A percentile compares a stretch with the other conserved stretches of the same genome.
phyloP scores from a whole-genome alignment of 2,329 filamentous ascomycete genomes.

The Talaromyces sp. region DNA sequence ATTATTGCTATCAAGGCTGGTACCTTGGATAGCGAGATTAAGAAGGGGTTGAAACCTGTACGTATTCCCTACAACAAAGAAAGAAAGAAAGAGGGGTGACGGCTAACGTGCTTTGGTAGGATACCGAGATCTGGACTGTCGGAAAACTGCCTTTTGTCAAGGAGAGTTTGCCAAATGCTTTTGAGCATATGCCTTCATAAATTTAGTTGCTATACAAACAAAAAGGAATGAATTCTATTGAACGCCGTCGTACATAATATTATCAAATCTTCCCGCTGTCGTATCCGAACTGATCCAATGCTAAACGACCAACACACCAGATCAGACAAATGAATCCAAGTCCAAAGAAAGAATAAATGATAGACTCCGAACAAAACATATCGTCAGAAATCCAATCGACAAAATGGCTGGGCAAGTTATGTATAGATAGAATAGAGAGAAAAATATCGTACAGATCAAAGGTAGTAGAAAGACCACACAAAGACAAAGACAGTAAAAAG shows the following conservation, averaged over 20 bases:
- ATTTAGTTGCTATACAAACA: not conserved
- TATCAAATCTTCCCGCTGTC: not conserved
- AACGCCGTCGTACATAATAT: slow-evolving; percentile 5
- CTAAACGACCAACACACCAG: too few relatives aligned
- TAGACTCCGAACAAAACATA: not conserved
- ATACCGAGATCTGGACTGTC: slow-evolving; percentile 65
- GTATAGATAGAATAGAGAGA: not conserved
- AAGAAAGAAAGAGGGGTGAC: slow-evolving; percentile 31
- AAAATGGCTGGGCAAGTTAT: too few relatives aligned
- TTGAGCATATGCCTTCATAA: slow-evolving; percentile 60
- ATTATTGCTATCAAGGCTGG: slow-evolving; percentile 67
- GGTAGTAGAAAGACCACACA: slow-evolving; percentile 35
- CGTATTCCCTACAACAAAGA: not conserved
- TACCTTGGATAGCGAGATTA: slow-evolving; percentile 58
- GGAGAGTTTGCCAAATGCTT: slow-evolving; percentile 59
- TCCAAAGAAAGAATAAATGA: not conserved
- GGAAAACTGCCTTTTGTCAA: slow-evolving; percentile 66
- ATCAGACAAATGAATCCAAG: not conserved
- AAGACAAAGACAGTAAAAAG: slow-evolving; percentile 49
- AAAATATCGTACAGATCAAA: slow-evolving; percentile 10
- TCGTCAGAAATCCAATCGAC: too few relatives aligned
- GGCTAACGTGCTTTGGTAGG: slow-evolving; percentile 18
- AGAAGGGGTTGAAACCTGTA: slow-evolving; percentile 60
- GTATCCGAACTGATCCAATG: not conserved
- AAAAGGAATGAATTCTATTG: not conserved